Percentiles rank a stretch among this genome's conserved stretches.
phyloP scores from a whole-genome alignment of 192 early-diverging fungal genomes.

The Ramicandelaber brevisporus region DNA sequence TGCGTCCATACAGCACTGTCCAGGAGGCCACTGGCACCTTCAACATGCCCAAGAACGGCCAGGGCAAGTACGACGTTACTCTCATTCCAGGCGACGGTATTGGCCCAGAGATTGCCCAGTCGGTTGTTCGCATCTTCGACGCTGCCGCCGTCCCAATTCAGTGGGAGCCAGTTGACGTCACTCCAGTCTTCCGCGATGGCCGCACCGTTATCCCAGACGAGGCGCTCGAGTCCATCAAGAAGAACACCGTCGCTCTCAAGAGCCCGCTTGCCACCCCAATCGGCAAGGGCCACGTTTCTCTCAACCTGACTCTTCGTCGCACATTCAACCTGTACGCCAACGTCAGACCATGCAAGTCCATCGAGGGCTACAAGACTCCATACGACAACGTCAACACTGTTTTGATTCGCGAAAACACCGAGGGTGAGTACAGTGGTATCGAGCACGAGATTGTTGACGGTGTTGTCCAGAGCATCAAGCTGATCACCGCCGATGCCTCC shows the following conservation, averaged over 20 bases:
- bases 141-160: conserved; percentile 84
- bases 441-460: conserved; percentile 90
- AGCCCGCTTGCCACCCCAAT: conserved; percentile 92
- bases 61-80: conserved; percentile 71
- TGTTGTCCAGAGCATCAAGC: conserved; percentile 97
- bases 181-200: conserved; percentile 74
- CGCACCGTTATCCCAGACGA: conserved; percentile 84
- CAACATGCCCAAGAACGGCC: conserved; percentile 20
- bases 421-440: conserved; percentile 99
- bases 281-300: conserved; percentile 96
- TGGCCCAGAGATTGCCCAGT: conserved; percentile 87
- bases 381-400: conserved; percentile 95
- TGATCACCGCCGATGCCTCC: conserved; percentile 89
- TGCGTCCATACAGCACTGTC: too few species aligned
- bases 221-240: conserved; percentile 69
- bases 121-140: conserved; percentile 75
- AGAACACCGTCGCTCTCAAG: conserved; percentile 94
- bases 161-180: conserved; percentile 90
- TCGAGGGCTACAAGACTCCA: conserved; percentile 86
- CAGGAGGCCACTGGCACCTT: conserved; percentile 26
- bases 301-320: conserved; percentile 66
- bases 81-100: conserved; percentile 97
- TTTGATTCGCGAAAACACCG: conserved; percentile 98
- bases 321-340: conserved; percentile 98
- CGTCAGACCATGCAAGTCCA: conserved; percentile 92